Evolutionary conservation across 176 grass and related monocot species (phyloP).

Genomic region (Aegilops sharonensis): DNA sequence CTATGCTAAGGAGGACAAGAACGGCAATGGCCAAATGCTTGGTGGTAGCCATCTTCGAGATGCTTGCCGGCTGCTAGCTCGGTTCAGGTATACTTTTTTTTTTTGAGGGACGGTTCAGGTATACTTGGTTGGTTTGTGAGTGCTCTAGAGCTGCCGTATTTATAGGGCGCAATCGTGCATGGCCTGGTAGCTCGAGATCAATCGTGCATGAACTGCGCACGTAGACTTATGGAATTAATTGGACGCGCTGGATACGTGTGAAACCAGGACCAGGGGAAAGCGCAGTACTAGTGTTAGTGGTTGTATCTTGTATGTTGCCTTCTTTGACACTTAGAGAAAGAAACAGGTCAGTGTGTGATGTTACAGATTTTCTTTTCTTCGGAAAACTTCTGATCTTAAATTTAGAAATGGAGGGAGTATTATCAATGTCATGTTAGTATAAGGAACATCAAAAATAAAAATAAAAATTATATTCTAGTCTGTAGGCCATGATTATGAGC

Average conservation of each 20-base stretch:
- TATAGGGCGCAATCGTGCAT: slow-evolving; percentile 38
- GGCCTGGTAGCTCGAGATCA: not conserved
- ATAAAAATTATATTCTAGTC: no score
- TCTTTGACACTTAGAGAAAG: slow-evolving; percentile 24
- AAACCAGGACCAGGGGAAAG: slow-evolving; percentile 29
- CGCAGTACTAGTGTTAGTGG: not conserved
- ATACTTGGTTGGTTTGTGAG: not conserved
- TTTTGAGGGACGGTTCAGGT: not conserved
- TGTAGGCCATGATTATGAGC: no score
- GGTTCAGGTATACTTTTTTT: not conserved
- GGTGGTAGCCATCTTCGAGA: slow-evolving; percentile 36
- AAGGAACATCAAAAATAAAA: no score
- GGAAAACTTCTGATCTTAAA: not conserved
- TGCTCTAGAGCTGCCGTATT: slow-evolving; percentile 10
- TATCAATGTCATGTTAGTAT: not conserved
- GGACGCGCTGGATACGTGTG: slow-evolving; percentile 22
- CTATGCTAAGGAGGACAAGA: slow-evolving; percentile 45
- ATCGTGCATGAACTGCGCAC: not conserved
- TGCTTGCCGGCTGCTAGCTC: not conserved
- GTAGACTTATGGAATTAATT: slow-evolving; percentile 3
- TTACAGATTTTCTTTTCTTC: not conserved
- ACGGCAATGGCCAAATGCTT: slow-evolving; percentile 38
- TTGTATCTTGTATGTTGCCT: not conserved
- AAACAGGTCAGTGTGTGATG: slow-evolving; percentile 11
- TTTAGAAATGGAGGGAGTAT: no score